These are phyloP conservation scores for Colletotrichum phormii DNA, from an alignment of 2,329 filamentous ascomycete genomes.

Conservation along the genomic window DNA sequence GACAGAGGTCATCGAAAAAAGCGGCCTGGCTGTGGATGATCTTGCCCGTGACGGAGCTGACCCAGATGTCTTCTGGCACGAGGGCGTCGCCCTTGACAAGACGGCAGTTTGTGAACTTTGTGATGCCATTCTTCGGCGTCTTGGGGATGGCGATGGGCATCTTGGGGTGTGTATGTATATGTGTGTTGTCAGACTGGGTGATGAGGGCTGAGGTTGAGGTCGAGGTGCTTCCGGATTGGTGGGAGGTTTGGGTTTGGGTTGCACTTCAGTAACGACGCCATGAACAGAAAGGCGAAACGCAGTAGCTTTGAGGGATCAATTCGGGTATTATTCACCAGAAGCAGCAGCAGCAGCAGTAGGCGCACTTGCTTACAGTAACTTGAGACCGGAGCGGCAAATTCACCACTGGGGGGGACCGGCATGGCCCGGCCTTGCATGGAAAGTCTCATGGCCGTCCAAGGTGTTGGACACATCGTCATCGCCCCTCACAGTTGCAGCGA, in stretches of 20 bases:
- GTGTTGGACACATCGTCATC: slow-evolving; percentile 20
- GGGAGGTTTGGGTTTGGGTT: neutral
- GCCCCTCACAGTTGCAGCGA: slow-evolving; percentile 33
- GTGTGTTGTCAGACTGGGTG: slow-evolving; percentile 40
- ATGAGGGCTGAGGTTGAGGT: slow-evolving; percentile 34
- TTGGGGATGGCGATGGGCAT: slow-evolving; percentile 62
- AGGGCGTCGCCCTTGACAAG: slow-evolving; percentile 76
- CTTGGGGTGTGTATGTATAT: neutral
- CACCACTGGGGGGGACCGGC: slow-evolving; percentile 16
- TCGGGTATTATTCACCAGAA: slow-evolving; percentile 25
- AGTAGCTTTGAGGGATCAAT: slow-evolving; percentile 11
- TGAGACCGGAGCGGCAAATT: slow-evolving; percentile 23
- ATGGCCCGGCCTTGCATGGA: slow-evolving; percentile 32
- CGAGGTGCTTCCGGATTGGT: slow-evolving; percentile 30
- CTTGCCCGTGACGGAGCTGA: slow-evolving; percentile 83
- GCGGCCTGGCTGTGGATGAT: slow-evolving; percentile 77
- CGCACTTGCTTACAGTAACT: neutral
- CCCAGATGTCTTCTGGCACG: slow-evolving; percentile 86
- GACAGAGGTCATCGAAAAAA: slow-evolving; percentile 75
- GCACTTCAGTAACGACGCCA: slow-evolving; percentile 33
- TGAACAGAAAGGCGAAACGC: slow-evolving; percentile 12
- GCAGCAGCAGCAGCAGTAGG: neutral
- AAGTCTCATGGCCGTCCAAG: slow-evolving; percentile 23
- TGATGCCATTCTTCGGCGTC: slow-evolving; percentile 67
- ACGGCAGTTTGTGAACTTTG: slow-evolving; percentile 90